Evolutionary conservation across 164 flowering plant genomes (phyloP).

Genomic region (Protea cynaroides): DNA sequence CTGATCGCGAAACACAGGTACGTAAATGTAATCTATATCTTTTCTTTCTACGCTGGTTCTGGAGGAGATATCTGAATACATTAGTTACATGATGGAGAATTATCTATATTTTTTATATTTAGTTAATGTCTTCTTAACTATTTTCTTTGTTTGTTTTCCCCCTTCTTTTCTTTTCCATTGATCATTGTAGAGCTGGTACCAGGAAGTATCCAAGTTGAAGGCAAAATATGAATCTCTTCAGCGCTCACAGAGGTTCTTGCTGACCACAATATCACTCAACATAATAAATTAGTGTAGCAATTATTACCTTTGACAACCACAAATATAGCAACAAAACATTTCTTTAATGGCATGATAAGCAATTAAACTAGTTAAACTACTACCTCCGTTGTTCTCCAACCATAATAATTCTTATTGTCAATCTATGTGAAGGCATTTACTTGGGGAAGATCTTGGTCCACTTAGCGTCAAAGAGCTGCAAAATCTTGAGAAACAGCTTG

Average conservation of each 20-base stretch:
- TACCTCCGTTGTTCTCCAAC: neutral
- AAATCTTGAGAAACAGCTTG: slow-evolving; percentile 86
- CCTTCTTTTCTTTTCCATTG: neutral
- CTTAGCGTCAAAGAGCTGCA: slow-evolving; percentile 76
- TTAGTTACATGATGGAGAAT: no score
- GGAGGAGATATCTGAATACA: no score
- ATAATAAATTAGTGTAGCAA: neutral
- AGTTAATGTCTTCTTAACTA: neutral
- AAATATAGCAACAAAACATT: neutral
- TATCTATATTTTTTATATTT: neutral
- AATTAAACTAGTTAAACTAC: neutral
- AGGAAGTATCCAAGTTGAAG: slow-evolving; percentile 70
- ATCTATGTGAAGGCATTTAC: slow-evolving; percentile 54
- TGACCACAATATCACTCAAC: neutral
- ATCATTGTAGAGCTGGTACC: slow-evolving; percentile 62
- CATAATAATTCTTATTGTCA: slow-evolving; percentile 1
- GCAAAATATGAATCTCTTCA: slow-evolving; percentile 71
- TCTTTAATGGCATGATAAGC: neutral
- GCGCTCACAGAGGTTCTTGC: slow-evolving; percentile 64
- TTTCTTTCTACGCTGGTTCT: no score
- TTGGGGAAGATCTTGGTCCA: slow-evolving; percentile 93
- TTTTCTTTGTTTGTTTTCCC: neutral
- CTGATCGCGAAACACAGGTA: slow-evolving; percentile 69
- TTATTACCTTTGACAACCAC: neutral
- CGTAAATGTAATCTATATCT: no score